phyloP scores from a whole-genome alignment of 805 yeast species.

The Peterozyma xylosa region DNA sequence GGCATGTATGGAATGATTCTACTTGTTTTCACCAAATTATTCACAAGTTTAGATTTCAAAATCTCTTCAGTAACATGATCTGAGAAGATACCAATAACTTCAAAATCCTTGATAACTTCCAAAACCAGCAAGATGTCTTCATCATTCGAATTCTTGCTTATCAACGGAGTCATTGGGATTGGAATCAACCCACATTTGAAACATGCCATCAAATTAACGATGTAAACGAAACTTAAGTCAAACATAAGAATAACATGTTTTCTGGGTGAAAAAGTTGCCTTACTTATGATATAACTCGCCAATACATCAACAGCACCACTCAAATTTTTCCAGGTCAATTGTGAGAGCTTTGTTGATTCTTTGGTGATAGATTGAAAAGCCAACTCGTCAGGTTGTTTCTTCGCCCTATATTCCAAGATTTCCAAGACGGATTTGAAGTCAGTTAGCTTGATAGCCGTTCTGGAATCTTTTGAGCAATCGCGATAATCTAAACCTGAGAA shows the following conservation, averaged over 20 bases:
- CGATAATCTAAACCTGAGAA: constrained; percentile 77
- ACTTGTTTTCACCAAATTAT: constrained; percentile 46
- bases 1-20: constrained; percentile 30
- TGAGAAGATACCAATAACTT: constrained; percentile 64
- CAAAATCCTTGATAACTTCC: constrained; percentile 61
- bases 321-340: constrained; percentile 73
- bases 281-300: constrained; percentile 61
- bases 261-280: constrained; percentile 57
- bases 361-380: constrained; percentile 49
- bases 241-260: constrained; percentile 75
- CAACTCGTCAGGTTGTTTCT: constrained; percentile 66
- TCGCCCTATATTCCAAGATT: constrained; percentile 71
- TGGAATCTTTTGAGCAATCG: constrained; percentile 67
- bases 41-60: constrained; percentile 60
- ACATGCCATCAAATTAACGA: constrained; percentile 81
- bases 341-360: constrained; percentile 40
- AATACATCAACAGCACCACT: constrained; percentile 73
- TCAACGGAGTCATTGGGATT: constrained; percentile 69
- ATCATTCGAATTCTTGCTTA: constrained; percentile 53
- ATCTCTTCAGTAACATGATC: constrained; percentile 69
- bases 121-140: constrained; percentile 70
- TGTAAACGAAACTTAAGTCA: constrained; percentile 80
- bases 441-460: constrained; percentile 66
- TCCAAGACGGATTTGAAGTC: constrained; percentile 68
- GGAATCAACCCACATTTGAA: constrained; percentile 73